Percentiles rank a stretch among this genome's conserved stretches.
These are phyloP conservation scores for Cucumis hystrix DNA, from an alignment of 306 rosid genomes.

Conservation along the genomic window DNA sequence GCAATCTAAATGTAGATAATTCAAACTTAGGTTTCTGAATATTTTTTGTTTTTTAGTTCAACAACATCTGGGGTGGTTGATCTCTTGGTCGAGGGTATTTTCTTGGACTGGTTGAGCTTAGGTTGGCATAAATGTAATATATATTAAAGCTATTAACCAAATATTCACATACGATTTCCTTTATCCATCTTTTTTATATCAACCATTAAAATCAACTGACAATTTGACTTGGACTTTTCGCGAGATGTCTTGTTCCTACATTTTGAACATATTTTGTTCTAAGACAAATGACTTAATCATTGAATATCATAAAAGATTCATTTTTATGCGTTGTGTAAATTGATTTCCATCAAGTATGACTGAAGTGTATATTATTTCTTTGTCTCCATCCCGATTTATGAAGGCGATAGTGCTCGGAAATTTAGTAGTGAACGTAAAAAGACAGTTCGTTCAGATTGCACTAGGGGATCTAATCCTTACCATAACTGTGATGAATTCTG, in stretches of 20 bases:
- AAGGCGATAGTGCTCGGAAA: not conserved
- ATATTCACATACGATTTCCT: not conserved
- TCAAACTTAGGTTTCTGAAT: not conserved
- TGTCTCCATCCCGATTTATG: not conserved
- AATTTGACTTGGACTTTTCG: not conserved
- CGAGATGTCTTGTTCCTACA: not conserved
- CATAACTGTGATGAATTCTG: constrained; percentile 81
- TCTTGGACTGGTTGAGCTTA: not conserved
- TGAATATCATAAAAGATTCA: not conserved
- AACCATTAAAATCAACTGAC: not conserved
- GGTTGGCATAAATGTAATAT: not conserved
- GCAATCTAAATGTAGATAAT: not conserved
- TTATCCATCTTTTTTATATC: not conserved
- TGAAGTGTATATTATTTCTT: not conserved
- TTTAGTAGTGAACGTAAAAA: not conserved
- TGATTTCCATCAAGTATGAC: not conserved
- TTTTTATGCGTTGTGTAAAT: not conserved
- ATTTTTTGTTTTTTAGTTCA: not conserved
- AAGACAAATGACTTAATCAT: not conserved
- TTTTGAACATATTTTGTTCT: not conserved
- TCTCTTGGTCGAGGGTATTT: not conserved
- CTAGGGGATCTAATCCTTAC: constrained; percentile 64
- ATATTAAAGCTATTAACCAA: not conserved
- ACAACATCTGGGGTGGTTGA: not conserved
- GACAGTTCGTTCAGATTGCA: constrained; percentile 63